Percentiles rank a stretch among this genome's conserved stretches.
These are phyloP conservation scores for Penicillium glabrum DNA, from an alignment of 2,329 filamentous ascomycete genomes.

Conservation along the genomic window DNA sequence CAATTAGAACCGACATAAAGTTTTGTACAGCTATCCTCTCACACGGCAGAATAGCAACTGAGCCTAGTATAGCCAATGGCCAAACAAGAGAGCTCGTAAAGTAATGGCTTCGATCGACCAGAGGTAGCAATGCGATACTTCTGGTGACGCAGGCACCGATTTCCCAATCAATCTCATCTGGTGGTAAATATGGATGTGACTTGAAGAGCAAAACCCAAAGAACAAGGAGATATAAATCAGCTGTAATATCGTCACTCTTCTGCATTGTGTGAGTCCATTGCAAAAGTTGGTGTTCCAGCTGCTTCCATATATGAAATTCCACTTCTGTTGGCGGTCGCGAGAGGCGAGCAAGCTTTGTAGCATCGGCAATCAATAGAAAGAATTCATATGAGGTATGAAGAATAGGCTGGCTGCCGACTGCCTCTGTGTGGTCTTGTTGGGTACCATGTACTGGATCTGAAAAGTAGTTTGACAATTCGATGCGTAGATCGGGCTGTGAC, in stretches of 20 bases:
- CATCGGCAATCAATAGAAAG: slow-evolving; percentile 14
- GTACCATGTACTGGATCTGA: neutral
- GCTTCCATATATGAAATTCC: neutral
- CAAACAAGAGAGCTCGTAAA: slow-evolving; percentile 9
- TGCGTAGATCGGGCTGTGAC: neutral
- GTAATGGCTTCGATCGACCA: neutral
- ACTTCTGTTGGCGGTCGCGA: neutral
- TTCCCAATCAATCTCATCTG: neutral
- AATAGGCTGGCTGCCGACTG: slow-evolving; percentile 9
- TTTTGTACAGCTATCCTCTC: neutral
- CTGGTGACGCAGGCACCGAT: neutral
- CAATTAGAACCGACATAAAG: slow-evolving; percentile 45
- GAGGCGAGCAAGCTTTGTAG: slow-evolving; percentile 11
- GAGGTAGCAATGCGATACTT: neutral
- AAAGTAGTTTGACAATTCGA: slow-evolving; percentile 10
- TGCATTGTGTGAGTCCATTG: neutral
- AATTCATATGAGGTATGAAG: slow-evolving; percentile 13
- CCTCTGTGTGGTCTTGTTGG: too few relatives aligned
- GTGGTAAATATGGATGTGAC: neutral
- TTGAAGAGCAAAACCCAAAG: slow-evolving; percentile 9
- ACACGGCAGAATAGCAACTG: neutral
- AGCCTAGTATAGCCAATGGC: slow-evolving; percentile 8
- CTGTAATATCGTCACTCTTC: neutral
- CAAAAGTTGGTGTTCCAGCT: neutral
- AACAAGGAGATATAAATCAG: neutral